phyloP scores from a whole-genome alignment of 2,329 filamentous ascomycete species.

The Alternaria hordeiaustralica region DNA sequence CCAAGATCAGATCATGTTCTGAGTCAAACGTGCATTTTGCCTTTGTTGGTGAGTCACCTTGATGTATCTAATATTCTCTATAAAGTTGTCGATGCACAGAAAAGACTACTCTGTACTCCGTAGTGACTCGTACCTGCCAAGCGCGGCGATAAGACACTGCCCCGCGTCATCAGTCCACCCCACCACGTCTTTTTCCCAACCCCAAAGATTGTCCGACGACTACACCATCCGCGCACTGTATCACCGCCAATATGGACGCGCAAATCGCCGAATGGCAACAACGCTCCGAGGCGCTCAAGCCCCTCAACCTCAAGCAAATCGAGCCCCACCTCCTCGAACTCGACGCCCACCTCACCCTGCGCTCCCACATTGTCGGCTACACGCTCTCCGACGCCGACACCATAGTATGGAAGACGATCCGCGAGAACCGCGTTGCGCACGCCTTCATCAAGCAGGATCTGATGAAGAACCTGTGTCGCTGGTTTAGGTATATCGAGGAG shows the following conservation, averaged over 20 bases:
- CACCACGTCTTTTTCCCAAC: constrained; percentile 8
- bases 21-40: background rate
- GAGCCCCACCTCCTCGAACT: constrained; percentile 77
- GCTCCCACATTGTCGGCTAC: constrained; percentile 86
- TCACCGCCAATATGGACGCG: constrained; percentile 37
- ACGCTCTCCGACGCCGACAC: constrained; percentile 76
- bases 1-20: background rate
- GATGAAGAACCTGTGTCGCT: constrained; percentile 78
- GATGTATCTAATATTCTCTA: background rate
- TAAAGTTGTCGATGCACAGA: background rate
- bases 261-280: constrained; percentile 63
- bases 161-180: constrained; percentile 7
- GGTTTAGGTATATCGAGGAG: constrained; percentile 87
- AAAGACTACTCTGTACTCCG: background rate
- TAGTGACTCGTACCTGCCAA: constrained; percentile 14
- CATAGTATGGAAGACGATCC: constrained; percentile 82
- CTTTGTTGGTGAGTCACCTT: background rate
- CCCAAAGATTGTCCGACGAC: background rate
- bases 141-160: constrained; percentile 1
- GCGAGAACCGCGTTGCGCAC: constrained; percentile 82
- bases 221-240: background rate
- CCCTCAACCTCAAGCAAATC: constrained; percentile 80
- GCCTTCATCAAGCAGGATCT: constrained; percentile 80
- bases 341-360: constrained; percentile 85
- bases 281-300: constrained; percentile 59